Evolutionary conservation across 2,329 filamentous ascomycete species (phyloP), one percentile per base, ranked within the genome.

Genomic region (Aspergillus sojae): DNA sequence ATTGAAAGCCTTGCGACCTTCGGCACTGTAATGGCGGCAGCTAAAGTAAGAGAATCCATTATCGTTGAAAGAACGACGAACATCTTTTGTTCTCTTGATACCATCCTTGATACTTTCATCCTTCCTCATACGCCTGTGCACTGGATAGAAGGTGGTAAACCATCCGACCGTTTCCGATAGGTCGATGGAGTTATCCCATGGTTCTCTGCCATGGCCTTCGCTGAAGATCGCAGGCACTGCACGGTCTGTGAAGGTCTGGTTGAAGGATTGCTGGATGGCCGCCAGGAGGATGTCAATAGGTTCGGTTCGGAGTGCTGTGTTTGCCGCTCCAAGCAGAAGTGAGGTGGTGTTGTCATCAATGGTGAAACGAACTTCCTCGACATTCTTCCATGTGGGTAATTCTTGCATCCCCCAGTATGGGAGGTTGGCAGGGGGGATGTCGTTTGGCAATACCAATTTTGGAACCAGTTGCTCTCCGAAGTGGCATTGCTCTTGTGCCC

Each of bases 201-300:
- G 52, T 50, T 73, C 69, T 16, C 71, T 65, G 1, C 71, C 71
- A 57, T 72, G 71, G 19, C 70, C 66, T 58, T 73, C 71, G 48
- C 50, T 65, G 32, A 65, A 72, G 21, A 73, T 65, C 11, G 56
- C 50, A 19, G 69, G 71, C 5, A 58, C 41, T 30, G 57, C 4
- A 3, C 60, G 62, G 26, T 66, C 48, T 2, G 30, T 11, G 56
- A 63, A 58, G 26, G 68, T 68, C 53, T 58, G 62, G 7, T 45
- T 45, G 30, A 61, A 50, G 53, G 72, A 71, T 2, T 67, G 62
- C 26, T 63, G 32, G 1, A 69, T 9, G 10, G 64, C 61, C 11
- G 69, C 69, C 2, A 68, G 52, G 11, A 74, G 21, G 10, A 74
- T 53, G 5, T 74, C 71, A 16, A 71, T 64, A 5, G 69, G 62